Base-by-base conservation (phyloP, 163 green algal species). In the Volvox carteri region DNA sequence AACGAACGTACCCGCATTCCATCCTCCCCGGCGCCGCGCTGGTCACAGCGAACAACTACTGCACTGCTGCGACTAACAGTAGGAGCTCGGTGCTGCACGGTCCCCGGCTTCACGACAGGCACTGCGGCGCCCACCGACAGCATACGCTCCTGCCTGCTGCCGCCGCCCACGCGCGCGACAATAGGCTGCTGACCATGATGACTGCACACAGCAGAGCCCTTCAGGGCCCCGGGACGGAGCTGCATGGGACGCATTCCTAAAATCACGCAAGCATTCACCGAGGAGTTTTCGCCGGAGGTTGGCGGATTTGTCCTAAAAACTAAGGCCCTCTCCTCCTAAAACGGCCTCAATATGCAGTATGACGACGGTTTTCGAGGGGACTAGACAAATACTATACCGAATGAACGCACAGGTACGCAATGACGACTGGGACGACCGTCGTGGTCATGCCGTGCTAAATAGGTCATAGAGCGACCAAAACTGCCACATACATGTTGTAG, bases 1-100 rank as follows among this genome's bases (percentile, higher is more conserved):
- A 78, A 78, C 70, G 70, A 42, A 81, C 81, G 41, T 44, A 88
- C 67, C 48, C 67, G 67, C 81, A 79, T 88, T 11, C 67, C 81
- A 23, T 88, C 79, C 79, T 86, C 79, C 5, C 79, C 79, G 14
- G 79, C 79, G n/a, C 79, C 79, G 14, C 33, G 42, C 16, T 67
- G 42, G 42, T 86, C 79, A 12, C 12, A 48, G 50, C 48, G 68
- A 21, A 62, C 68, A 35, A 41, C 21, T 2, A 89, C 21, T 28
- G 37, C 30, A 41, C 2, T 39, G 4, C 23, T 44, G 39, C 68
- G 72, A 42, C 62, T 86, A 41, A n/a, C 28, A 3, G 48, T 33
- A 65, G 48, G 12, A 30, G 75, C n/a, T 3, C 75, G 75, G 46
- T 84, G 75, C 75, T 68, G 75, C 75, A 84, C 75, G 46, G n/a